Evolutionary conservation across 208 protist species (phyloP).

Genomic region (Naegleria fowleri): DNA sequence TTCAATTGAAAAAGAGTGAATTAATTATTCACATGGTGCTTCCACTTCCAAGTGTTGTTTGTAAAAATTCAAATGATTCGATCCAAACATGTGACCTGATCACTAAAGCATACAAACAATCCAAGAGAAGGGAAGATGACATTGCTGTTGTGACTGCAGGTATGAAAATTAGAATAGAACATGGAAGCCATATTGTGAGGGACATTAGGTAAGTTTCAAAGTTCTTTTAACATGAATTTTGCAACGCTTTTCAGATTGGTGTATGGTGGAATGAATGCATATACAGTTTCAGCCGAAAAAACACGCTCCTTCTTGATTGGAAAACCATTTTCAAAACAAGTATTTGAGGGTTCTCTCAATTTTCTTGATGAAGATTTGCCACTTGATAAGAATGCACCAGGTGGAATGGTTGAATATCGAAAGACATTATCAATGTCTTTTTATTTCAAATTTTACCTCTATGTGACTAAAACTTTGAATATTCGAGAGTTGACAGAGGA

Average conservation of each 20-base stretch:
- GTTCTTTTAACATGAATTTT: too few species aligned
- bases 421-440: slow-evolving; percentile 53
- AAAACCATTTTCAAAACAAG: background rate
- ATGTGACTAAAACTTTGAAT: background rate
- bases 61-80: slow-evolving; percentile 38
- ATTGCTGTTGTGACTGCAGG: slow-evolving; percentile 67
- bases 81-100: too few species aligned
- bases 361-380: slow-evolving; percentile 19
- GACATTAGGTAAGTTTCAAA: too few species aligned
- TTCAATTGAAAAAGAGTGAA: slow-evolving; percentile 50
- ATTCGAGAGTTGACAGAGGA: background rate
- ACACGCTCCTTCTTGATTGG: background rate
- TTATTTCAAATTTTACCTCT: slow-evolving; percentile 74
- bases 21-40: slow-evolving; percentile 36
- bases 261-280: background rate
- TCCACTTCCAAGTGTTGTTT: background rate
- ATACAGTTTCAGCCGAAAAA: background rate
- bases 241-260: too few species aligned
- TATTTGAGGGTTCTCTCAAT: slow-evolving; percentile 27
- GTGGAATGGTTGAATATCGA: slow-evolving; percentile 55
- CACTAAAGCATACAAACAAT: slow-evolving; percentile 61
- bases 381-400: background rate
- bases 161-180: slow-evolving; percentile 35
- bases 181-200: too few species aligned
- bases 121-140: slow-evolving; percentile 66